Percentiles rank a stretch among this genome's conserved stretches.
These are phyloP conservation scores for Starmerella ratchasimensis DNA, from an alignment of 805 yeast species.

Conservation along the genomic window DNA sequence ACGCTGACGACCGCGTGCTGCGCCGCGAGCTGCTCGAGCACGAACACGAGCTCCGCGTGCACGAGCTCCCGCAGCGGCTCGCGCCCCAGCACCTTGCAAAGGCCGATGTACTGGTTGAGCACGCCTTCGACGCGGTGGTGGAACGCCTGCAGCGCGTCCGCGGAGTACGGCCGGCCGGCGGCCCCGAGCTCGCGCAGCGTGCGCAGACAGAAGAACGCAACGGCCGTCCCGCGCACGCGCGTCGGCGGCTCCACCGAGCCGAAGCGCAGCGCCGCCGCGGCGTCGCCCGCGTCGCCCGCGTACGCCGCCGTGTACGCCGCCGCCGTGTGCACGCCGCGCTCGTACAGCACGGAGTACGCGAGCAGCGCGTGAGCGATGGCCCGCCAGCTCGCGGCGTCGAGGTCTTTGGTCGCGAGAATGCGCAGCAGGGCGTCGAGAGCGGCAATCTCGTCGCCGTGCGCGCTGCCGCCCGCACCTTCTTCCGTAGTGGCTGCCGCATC, in stretches of 20 bases:
- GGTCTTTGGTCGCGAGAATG: constrained; percentile 22
- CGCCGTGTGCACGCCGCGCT: constrained; percentile 33
- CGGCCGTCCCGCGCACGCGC: constrained; percentile 32
- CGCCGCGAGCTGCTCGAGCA: constrained; percentile 18
- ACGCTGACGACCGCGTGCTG: neutral
- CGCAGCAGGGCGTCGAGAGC: too few species aligned
- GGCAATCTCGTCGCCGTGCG: constrained; percentile 3
- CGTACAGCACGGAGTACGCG: constrained; percentile 43
- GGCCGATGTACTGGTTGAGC: constrained; percentile 50
- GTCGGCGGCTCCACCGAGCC: constrained; percentile 48
- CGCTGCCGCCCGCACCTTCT: constrained; percentile 7
- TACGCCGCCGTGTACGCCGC: constrained; percentile 26
- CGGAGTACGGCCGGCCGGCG: neutral
- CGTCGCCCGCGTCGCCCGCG: constrained; percentile 27
- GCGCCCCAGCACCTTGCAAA: constrained; percentile 41
- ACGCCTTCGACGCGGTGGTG: constrained; percentile 28
- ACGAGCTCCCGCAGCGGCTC: constrained; percentile 59
- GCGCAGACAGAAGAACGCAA: constrained; percentile 44
- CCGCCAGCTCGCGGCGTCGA: constrained; percentile 27
- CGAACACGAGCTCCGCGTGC: constrained; percentile 39
- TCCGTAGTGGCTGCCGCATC: too few species aligned
- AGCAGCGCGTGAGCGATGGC: constrained; percentile 35
- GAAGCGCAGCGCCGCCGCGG: constrained; percentile 22
- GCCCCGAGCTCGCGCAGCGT: constrained; percentile 35
- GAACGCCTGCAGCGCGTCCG: constrained; percentile 5